These are phyloP conservation scores for Roridomyces roridus DNA, from an alignment of 768 basidiomycete species.

Conservation along the genomic window DNA sequence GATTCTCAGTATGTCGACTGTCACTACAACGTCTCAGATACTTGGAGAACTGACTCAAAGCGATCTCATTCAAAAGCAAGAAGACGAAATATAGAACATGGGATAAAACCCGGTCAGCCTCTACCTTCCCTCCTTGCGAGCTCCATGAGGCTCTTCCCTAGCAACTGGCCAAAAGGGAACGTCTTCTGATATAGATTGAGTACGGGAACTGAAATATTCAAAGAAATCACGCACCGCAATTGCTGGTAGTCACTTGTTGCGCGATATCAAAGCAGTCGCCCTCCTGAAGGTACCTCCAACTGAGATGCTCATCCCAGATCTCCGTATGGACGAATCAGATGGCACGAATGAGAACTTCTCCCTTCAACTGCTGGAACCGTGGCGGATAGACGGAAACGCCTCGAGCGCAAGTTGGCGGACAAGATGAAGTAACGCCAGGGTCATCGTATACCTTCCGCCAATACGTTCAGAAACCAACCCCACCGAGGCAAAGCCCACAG, in stretches of 20 bases:
- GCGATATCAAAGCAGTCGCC: conserved; percentile 88
- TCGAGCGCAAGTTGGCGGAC: conserved; percentile 79
- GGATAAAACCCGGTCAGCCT: too few species aligned
- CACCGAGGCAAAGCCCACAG: conserved; percentile 62
- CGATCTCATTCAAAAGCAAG: too few species aligned
- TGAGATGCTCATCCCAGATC: conserved; percentile 85
- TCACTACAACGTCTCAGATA: too few species aligned
- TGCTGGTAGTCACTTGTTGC: conserved; percentile 56
- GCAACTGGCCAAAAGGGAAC: conserved; percentile 63
- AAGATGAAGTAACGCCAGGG: conserved; percentile 77
- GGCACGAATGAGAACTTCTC: conserved; percentile 83
- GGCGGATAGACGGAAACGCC: conserved; percentile 64
- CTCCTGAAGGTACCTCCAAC: conserved; percentile 86
- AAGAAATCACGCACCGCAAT: conserved; percentile 7
- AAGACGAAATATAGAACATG: too few species aligned
- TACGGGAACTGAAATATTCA: too few species aligned
- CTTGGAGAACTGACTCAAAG: too few species aligned
- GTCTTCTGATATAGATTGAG: not conserved
- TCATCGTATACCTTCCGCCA: conserved; percentile 82
- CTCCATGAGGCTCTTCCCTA: conserved; percentile 71
- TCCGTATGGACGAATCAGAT: conserved; percentile 82
- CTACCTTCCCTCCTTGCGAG: too few species aligned
- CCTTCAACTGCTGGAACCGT: conserved; percentile 75
- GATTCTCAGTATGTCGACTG: too few species aligned
- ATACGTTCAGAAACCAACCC: conserved; percentile 75